Conservation (phyloP, 139 green algal genomes). For the Medakamo hakoo region DNA sequence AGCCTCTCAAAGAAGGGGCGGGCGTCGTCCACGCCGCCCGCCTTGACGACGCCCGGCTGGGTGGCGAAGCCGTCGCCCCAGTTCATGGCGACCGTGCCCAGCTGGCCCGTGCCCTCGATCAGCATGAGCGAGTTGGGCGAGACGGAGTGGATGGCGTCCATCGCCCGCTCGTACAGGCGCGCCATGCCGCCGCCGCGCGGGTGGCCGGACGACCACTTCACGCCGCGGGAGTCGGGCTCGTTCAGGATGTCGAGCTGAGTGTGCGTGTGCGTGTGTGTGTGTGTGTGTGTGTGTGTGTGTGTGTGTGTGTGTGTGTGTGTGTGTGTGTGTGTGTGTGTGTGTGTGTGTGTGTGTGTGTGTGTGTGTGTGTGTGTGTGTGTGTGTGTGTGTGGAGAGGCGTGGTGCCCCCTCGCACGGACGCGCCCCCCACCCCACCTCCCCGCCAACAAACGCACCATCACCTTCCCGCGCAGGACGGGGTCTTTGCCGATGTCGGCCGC, state of each 20-base stretch:
- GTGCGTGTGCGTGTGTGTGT: too few species aligned
- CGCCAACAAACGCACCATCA: too few species aligned
- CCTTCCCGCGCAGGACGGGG: neutral
- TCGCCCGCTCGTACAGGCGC: conserved; percentile 6
- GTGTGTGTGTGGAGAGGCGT: too few species aligned
- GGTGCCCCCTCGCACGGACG: too few species aligned
- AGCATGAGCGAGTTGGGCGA: conserved; percentile 3
- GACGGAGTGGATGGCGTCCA: conserved; percentile 8
- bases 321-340: too few species aligned
- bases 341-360: too few species aligned
- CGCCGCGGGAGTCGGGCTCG: conserved; percentile 5
- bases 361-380: too few species aligned
- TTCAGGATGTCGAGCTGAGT: conserved; percentile 10
- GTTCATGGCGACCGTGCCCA: conserved; percentile 2
- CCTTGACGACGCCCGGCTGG: neutral
- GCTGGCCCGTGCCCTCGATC: conserved; percentile 10
- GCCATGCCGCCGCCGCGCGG: neutral
- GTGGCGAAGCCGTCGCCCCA: conserved; percentile 21
- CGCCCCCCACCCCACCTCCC: too few species aligned
- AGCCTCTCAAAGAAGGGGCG: conserved; percentile 25
- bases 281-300: too few species aligned
- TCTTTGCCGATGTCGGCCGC: neutral
- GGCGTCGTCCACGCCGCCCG: conserved; percentile 11
- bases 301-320: too few species aligned
- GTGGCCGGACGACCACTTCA: conserved; percentile 4